Percentiles rank a stretch among this genome's conserved stretches.
phyloP scores from a whole-genome alignment of 768 basidiomycete species.

The Sarcomyxa edulis region DNA sequence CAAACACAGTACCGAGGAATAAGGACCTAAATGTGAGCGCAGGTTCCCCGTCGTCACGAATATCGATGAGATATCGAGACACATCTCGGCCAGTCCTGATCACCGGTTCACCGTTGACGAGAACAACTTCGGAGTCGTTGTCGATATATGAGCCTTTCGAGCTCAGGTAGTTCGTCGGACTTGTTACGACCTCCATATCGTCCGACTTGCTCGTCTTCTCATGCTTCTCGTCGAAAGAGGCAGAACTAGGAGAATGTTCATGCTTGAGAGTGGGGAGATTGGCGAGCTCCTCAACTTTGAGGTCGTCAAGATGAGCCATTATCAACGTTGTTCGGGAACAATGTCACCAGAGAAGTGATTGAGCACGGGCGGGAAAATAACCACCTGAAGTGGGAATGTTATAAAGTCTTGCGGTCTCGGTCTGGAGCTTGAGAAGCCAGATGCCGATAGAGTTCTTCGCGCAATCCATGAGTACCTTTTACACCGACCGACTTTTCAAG shows the following conservation, averaged over 20 bases:
- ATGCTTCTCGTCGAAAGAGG: constrained; percentile 1
- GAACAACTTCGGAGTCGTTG: constrained; percentile 20
- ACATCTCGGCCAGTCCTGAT: constrained; percentile 43
- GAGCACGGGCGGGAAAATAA: background rate
- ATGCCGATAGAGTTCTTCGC: too few species aligned
- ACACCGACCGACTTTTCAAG: too few species aligned
- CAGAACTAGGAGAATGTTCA: background rate
- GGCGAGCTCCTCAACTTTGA: constrained; percentile 4
- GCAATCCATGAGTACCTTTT: too few species aligned
- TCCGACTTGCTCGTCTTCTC: background rate
- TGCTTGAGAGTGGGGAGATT: constrained; percentile 1
- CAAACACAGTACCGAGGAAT: constrained; percentile 49
- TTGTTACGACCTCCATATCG: background rate
- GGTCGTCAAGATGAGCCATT: constrained; percentile 5
- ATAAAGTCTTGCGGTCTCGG: too few species aligned
- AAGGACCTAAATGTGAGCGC: constrained; percentile 54
- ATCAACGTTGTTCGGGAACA: background rate
- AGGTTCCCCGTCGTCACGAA: constrained; percentile 52
- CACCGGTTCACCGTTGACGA: constrained; percentile 34
- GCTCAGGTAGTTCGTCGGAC: constrained; percentile 3
- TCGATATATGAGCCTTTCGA: constrained; percentile 12
- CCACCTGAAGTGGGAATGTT: too few species aligned
- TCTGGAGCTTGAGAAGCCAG: too few species aligned
- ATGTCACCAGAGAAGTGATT: background rate
- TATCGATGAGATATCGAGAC: constrained; percentile 48